Evolutionary conservation across 192 early-diverging fungal species (phyloP), one percentile per base, ranked within the genome.

Genomic region (Ramicandelaber brevisporus): DNA sequence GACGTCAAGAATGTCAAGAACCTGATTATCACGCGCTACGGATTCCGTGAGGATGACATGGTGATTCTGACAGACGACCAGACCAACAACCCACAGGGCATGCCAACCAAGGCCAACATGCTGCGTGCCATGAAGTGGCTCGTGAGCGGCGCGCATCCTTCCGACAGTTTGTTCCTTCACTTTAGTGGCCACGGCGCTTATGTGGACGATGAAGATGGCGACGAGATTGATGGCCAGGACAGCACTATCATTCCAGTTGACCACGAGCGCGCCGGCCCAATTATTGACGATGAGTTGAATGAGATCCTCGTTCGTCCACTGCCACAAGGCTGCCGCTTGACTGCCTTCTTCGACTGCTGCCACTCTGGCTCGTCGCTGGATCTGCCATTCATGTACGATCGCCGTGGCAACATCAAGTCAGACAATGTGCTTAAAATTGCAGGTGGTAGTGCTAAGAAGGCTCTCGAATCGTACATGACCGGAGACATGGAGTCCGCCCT

Each of bases 131-230:
- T 78, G 67, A 50, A 63, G 26, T 82, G 78, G 78, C 59, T 82
- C 21, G 73, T 78, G 14, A 36, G 50, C 20, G 73, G 71, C 25
- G 78, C 78, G 11, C 55, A 51, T 14, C 59, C 67, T 30, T 69
- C 73, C 46, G 78, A 83, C 44, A 75, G 71, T 35, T 73, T 74
- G 52, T 78, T 82, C 44, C 68, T 78, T 41, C 78, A 82, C 45
- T 82, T 53, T 43, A 72, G 68, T 42, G 78, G 78, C 26, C 78
- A 83, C 38, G 78, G 78, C 21, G 63, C 56, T 17, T 62, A 65
- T 20, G 53, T 54, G 3, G 30, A 29, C 15, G 68, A 71, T 50
- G 21, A 32, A 6, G 41, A 58, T 17, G 73, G 73, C 22, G 73
- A 82, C 50, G 78, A 82, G 34, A 65, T 75, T 26, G 75, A 78